Evolutionary conservation across 2,329 filamentous ascomycete genomes (phyloP), one percentile per base, ranked within the genome.

Genomic region (Clonostachys rhizophaga): DNA sequence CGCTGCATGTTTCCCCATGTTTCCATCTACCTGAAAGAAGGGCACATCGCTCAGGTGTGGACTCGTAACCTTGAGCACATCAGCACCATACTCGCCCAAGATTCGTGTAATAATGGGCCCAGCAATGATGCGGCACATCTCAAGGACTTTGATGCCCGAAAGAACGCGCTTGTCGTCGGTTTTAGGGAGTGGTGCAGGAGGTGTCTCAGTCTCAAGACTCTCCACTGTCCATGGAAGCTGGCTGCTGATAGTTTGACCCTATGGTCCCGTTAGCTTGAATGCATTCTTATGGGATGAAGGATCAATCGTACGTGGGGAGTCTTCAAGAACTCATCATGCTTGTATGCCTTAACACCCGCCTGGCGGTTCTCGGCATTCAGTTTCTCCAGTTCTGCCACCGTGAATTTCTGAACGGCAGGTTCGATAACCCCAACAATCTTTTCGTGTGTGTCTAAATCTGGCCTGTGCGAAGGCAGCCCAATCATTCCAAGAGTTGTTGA

Each of bases 121-220:
- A 5, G 87, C 87, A 52, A 91, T 89, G 56, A 90, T 83, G 39
- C 86, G 81, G 58, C 85, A 87, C 33, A 91, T 68, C 58, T 91
- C 87, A 6, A 91, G 74, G 6, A 91, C 86, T 53, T 84, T 86
- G 60, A 90, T 74, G 0, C 86, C 86, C 58, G 72, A 49, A 69
- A 81, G 55, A 55, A 69, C 64, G 11, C 64, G 63, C 7, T 47
- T 52, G 3, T 53, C 49, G 4, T 52, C 42, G 5, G 20, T 17
- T 5, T 30, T 40, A 11, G 58, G 49, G 45, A 81, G 56, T 7
- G 68, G 69, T 4, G 64, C 60, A 8, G 74, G 72, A 4, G 75
- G 73, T 4, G 81, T 79, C 6, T 65, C 58, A 1, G 60, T 57
- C 52, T 82, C 77, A 2, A 84, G 67, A 12, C 62, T 64, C 37